These are phyloP conservation scores for Atkinsonella texensis DNA, from an alignment of 2,329 filamentous ascomycete genomes.

Conservation along the genomic window DNA sequence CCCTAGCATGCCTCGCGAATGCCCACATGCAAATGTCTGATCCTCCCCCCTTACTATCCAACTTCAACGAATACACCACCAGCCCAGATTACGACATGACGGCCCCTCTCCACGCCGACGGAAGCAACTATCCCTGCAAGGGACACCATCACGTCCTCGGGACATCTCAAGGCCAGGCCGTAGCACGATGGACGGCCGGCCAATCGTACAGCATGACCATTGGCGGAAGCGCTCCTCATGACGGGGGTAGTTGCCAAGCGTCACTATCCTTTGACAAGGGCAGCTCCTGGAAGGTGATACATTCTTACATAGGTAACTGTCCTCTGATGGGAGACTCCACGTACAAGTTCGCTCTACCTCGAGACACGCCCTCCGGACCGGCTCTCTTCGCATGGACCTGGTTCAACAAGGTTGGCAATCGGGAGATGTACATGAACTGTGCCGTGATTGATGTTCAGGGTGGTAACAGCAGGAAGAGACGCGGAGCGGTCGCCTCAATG, in stretches of 20 bases:
- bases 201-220: constrained; percentile 39
- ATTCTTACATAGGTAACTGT: constrained; percentile 22
- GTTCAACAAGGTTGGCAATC: constrained; percentile 51
- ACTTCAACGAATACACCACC: constrained; percentile 35
- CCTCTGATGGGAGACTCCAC: constrained; percentile 16
- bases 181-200: constrained; percentile 43
- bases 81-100: constrained; percentile 62
- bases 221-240: constrained; percentile 38
- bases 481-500: constrained; percentile 23
- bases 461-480: constrained; percentile 19
- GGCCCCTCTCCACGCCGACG: constrained; percentile 46
- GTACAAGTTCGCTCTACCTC: constrained; percentile 40
- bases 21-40: constrained; percentile 45
- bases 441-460: constrained; percentile 40
- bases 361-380: constrained; percentile 32
- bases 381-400: constrained; percentile 51
- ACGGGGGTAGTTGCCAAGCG: constrained; percentile 52
- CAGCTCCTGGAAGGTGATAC: constrained; percentile 40
- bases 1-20: constrained; percentile 10
- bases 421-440: constrained; percentile 63
- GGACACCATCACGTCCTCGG: constrained; percentile 40
- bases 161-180: constrained; percentile 35
- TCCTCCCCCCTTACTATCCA: constrained; percentile 40
- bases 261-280: constrained; percentile 50
- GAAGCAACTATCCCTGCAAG: constrained; percentile 67